A percentile compares a stretch with the other conserved stretches of the same genome.
These are phyloP conservation scores for Claviceps sorghi DNA, from an alignment of 2,329 filamentous ascomycete species.

Conservation along the genomic window DNA sequence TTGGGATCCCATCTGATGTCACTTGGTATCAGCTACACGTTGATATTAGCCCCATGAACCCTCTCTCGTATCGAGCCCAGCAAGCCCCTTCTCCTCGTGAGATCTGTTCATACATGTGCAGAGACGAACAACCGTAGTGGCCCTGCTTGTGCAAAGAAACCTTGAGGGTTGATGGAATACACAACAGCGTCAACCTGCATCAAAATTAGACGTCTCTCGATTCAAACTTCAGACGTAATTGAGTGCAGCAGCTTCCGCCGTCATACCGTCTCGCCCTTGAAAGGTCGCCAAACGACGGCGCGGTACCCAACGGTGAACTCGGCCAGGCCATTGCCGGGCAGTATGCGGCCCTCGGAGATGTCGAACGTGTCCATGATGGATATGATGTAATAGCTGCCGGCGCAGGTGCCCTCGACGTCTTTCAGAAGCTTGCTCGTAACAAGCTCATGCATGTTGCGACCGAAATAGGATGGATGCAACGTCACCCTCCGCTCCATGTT, in stretches of 20 bases:
- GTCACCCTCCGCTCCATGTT: constrained; percentile 91
- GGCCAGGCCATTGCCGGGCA: constrained; percentile 80
- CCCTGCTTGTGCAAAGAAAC: constrained; percentile 77
- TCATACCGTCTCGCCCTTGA: constrained; percentile 91
- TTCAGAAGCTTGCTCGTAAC: constrained; percentile 79
- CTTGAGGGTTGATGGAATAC: constrained; percentile 77
- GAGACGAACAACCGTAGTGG: constrained; percentile 68
- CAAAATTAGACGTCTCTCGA: constrained; percentile 16
- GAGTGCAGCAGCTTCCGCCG: constrained; percentile 6
- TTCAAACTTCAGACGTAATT: constrained; percentile 1
- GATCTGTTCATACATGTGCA: constrained; percentile 51
- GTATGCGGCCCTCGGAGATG: constrained; percentile 82
- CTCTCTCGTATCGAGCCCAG: neutral
- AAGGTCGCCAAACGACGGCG: constrained; percentile 93
- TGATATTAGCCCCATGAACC: neutral
- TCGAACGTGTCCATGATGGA: constrained; percentile 95
- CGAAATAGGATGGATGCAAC: constrained; percentile 94
- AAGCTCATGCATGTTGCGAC: constrained; percentile 80
- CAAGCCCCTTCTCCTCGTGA: neutral
- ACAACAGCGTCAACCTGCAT: constrained; percentile 83
- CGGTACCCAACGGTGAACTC: constrained; percentile 93
- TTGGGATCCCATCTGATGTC: constrained; percentile 93
- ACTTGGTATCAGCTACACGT: constrained; percentile 63
- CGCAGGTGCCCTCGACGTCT: constrained; percentile 90
- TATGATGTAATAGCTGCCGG: constrained; percentile 93